Percentiles rank a stretch among this genome's conserved stretches.
phyloP scores from a whole-genome alignment of 805 yeast species.

The Geotrichum ghanense region DNA sequence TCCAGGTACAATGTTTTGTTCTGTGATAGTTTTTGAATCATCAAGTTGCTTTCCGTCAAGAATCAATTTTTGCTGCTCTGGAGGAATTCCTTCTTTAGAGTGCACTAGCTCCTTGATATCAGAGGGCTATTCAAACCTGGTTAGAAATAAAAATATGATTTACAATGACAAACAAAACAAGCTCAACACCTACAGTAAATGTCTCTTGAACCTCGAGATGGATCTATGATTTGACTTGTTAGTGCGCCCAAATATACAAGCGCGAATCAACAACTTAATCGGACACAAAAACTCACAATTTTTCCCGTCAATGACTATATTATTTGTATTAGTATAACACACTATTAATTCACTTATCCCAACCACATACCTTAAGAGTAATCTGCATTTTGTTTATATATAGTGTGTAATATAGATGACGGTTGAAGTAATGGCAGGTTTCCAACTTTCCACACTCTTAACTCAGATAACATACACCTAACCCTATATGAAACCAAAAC shows the following conservation, averaged over 20 bases:
- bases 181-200: neutral
- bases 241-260: neutral
- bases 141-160: neutral
- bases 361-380: constrained; percentile 42
- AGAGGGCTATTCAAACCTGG: constrained; percentile 37
- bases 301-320: constrained; percentile 63
- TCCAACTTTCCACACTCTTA: too few species aligned
- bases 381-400: constrained; percentile 47
- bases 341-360: neutral
- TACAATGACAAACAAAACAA: too few species aligned
- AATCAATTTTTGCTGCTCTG: constrained; percentile 85
- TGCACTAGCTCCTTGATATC: constrained; percentile 85
- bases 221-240: constrained; percentile 24
- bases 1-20: constrained; percentile 73
- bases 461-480: too few species aligned
- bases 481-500: too few species aligned
- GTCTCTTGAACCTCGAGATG: neutral
- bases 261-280: too few species aligned
- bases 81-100: constrained; percentile 95
- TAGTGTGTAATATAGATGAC: too few species aligned
- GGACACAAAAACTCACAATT: constrained; percentile 40
- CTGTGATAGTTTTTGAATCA: constrained; percentile 64
- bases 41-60: constrained; percentile 88
- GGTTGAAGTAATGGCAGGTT: too few species aligned
- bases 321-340: constrained; percentile 1